Percentiles rank a stretch among this genome's conserved stretches.
phyloP scores from a whole-genome alignment of 352 stramenopile species.

The Globisporangium mamillatum region DNA sequence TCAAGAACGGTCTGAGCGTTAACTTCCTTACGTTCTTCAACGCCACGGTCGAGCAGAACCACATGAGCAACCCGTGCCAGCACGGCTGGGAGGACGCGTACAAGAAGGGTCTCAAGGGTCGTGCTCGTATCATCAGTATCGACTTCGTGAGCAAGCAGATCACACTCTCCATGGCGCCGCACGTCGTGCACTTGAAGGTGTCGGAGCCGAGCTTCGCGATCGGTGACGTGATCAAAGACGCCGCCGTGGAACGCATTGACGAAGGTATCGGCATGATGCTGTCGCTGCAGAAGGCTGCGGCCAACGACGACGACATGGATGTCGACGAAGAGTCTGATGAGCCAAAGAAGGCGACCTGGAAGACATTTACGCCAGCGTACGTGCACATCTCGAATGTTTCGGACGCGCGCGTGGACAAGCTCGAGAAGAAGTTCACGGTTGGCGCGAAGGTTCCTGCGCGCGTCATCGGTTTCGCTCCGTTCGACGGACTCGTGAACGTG shows the following conservation, averaged over 20 bases:
- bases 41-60: conserved; percentile 86
- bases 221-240: conserved; percentile 72
- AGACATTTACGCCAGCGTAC: conserved; percentile 78
- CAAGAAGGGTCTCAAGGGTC: conserved; percentile 80
- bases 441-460: conserved; percentile 62
- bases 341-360: conserved; percentile 63
- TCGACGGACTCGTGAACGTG: conserved; percentile 82
- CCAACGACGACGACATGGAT: conserved; percentile 49
- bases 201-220: conserved; percentile 51
- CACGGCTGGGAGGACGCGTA: conserved; percentile 73
- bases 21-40: conserved; percentile 90
- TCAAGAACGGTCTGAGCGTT: conserved; percentile 81
- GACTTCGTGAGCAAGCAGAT: conserved; percentile 73
- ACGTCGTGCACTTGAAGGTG: conserved; percentile 80
- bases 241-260: conserved; percentile 81
- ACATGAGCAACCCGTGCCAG: conserved; percentile 84
- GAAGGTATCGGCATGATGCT: conserved; percentile 84
- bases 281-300: conserved; percentile 48
- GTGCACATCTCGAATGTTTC: conserved; percentile 88
- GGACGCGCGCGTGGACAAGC: conserved; percentile 82
- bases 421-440: conserved; percentile 84
- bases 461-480: conserved; percentile 82
- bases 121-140: conserved; percentile 83
- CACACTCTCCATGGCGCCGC: conserved; percentile 82
- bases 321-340: conserved; percentile 30